Percentiles rank a stretch among this genome's conserved stretches.
Conservation (phyloP, 257 asterid genomes). For the Ilex asprella region DNA sequence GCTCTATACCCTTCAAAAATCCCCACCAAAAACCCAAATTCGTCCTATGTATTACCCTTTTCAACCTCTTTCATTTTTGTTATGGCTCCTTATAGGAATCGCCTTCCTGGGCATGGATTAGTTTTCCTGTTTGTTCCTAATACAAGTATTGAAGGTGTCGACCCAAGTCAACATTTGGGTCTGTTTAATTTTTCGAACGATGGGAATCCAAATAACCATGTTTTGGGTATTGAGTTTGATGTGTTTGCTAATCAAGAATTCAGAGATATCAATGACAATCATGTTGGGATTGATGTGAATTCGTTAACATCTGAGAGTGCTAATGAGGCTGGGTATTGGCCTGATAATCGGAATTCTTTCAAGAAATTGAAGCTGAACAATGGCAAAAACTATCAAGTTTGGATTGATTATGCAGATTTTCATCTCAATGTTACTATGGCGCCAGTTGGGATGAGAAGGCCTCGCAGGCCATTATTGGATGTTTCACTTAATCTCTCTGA, state of each 20-base stretch:
- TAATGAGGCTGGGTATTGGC: conserved; percentile 61
- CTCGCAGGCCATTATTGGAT: conserved; percentile 42
- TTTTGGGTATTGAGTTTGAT: conserved; percentile 70
- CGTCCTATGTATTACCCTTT: conserved; percentile 46
- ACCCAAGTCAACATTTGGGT: conserved; percentile 49
- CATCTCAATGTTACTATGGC: conserved; percentile 56
- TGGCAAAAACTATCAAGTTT: conserved; percentile 63
- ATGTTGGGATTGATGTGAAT: conserved; percentile 64
- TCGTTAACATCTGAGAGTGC: conserved; percentile 44
- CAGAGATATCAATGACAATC: conserved; percentile 36
- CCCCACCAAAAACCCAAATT: conserved; percentile 38
- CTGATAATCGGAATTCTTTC: conserved; percentile 32
- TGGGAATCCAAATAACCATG: conserved; percentile 34
- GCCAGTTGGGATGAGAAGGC: conserved; percentile 45
- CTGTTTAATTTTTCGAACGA: conserved; percentile 45
- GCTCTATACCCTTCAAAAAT: conserved; percentile 46
- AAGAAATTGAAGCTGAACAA: conserved; percentile 31
- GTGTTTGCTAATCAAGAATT: conserved; percentile 58
- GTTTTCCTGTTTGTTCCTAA: conserved; percentile 61
- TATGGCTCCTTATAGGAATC: conserved; percentile 54
- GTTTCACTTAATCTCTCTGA: conserved; percentile 37
- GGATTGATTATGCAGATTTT: conserved; percentile 57
- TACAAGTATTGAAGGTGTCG: conserved; percentile 39
- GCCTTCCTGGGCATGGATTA: conserved; percentile 62
- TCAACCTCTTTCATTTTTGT: conserved; percentile 73